Base-by-base conservation (phyloP, 805 yeast genomes). In the Candida rishiriensis region DNA sequence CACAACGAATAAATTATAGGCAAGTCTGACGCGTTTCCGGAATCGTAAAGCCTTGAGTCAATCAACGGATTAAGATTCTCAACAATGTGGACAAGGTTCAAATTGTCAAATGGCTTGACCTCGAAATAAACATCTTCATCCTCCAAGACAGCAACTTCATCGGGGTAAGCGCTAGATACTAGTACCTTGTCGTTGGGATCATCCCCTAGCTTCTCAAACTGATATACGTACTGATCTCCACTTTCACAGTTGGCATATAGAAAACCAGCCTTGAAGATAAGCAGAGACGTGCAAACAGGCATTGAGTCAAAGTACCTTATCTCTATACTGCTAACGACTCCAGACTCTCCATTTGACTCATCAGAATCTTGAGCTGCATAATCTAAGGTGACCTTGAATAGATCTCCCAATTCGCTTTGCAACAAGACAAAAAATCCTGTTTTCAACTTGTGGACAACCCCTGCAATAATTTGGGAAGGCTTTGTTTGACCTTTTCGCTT, bases 221-320 rank as follows among this genome's bases (percentile, higher is more conserved):
- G 96, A 55, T 82, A 87, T n/a, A 86, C 68, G 15, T 69, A 61
- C 54, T 83, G 86, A 55, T 83, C 81, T 28, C 83, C 80, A 44
- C 69, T 61, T 45, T 83, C 83, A 9, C 80, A 67, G 48, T 82
- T 81, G 1, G 83, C 85, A 59, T 79, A 86, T 32, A 91, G 54
- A 51, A 80, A 85, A 0, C 98, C 99, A 7, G 85, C 75, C 50
- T 76, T 83, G 49, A 89, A 72, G 35, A 91, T 78, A 34, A 73
- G 68, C 11, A 91, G 53, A 5, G 73, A 59, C 16, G 70, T 68
- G 21, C 85, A 74, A 1, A 73, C 60, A 2, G 89, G 85, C 31
- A 87, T 71, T 0, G 95, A 74, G 57, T 87, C 97, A 62, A 91
- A 90, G 55, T 85, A 89, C 13, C 77, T 69, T 12, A 85, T 70